These are phyloP conservation scores for Geoglossum cookeanum DNA, from an alignment of 2,329 filamentous ascomycete species.

Conservation along the genomic window DNA sequence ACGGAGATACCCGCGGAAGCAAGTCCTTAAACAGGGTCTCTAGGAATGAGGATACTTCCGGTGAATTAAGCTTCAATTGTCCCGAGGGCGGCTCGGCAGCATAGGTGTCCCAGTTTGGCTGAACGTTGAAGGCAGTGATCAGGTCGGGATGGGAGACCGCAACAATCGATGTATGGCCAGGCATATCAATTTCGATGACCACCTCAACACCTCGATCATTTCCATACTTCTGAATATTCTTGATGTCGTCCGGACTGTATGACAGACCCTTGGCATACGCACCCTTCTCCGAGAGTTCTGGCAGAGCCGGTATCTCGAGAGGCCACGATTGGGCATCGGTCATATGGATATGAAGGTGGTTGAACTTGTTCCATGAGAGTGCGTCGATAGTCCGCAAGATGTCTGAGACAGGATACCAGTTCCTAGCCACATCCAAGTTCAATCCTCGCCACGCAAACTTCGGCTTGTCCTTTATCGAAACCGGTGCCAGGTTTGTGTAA, in stretches of 20 bases:
- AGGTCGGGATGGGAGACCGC: slow-evolving; percentile 49
- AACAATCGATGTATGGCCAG: slow-evolving; percentile 56
- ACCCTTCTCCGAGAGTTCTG: slow-evolving; percentile 51
- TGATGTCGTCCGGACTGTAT: slow-evolving; percentile 48
- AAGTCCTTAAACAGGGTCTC: slow-evolving; percentile 56
- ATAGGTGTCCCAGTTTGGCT: slow-evolving; percentile 33
- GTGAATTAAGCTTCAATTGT: slow-evolving; percentile 57
- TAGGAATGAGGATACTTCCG: slow-evolving; percentile 50
- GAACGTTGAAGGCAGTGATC: slow-evolving; percentile 40
- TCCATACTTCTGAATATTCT: slow-evolving; percentile 50
- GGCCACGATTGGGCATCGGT: slow-evolving; percentile 80
- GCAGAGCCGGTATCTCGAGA: slow-evolving; percentile 56
- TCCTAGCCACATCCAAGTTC: slow-evolving; percentile 59
- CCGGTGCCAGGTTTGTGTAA: slow-evolving; percentile 54
- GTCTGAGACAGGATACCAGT: slow-evolving; percentile 46
- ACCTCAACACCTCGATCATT: slow-evolving; percentile 48
- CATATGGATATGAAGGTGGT: slow-evolving; percentile 60
- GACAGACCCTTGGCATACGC: slow-evolving; percentile 48
- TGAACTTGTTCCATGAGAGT: slow-evolving; percentile 63
- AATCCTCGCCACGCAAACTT: slow-evolving; percentile 61
- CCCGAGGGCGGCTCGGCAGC: slow-evolving; percentile 36
- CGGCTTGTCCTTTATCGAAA: slow-evolving; percentile 53
- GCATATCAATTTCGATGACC: slow-evolving; percentile 63
- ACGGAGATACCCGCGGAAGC: slow-evolving; percentile 49
- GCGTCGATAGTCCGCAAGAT: slow-evolving; percentile 62